Conservation (phyloP, 352 stramenopile species). For the Pythium volutum region DNA sequence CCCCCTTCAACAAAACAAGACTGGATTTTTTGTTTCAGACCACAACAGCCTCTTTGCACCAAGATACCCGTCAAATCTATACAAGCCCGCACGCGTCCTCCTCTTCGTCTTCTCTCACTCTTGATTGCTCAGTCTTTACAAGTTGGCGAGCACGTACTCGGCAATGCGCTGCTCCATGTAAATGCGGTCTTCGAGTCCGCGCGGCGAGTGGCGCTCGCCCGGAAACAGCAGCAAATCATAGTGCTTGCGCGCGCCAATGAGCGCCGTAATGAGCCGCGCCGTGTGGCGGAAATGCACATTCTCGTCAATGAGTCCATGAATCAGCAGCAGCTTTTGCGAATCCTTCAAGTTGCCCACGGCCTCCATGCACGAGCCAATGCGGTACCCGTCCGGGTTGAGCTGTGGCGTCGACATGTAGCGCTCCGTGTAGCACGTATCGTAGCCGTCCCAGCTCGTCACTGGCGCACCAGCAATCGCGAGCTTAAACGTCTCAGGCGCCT, state of each 20-base stretch:
- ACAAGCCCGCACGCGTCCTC: too few relatives aligned
- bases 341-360: slow-evolving; percentile 90
- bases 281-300: slow-evolving; percentile 99
- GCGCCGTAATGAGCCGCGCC: slow-evolving; percentile 93
- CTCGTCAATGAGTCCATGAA: slow-evolving; percentile 97
- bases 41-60: not conserved
- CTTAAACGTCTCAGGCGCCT: slow-evolving; percentile 94
- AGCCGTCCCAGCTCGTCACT: slow-evolving; percentile 97
- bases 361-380: slow-evolving; percentile 90
- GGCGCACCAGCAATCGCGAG: slow-evolving; percentile 94
- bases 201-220: slow-evolving; percentile 94
- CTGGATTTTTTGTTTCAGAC: not conserved
- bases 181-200: slow-evolving; percentile 89
- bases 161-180: slow-evolving; percentile 96
- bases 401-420: slow-evolving; percentile 96
- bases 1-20: not conserved
- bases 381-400: slow-evolving; percentile 92
- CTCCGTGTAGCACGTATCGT: slow-evolving; percentile 99
- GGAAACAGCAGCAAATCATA: slow-evolving; percentile 97
- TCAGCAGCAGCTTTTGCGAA: slow-evolving; percentile 90
- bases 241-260: slow-evolving; percentile 93
- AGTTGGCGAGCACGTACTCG: slow-evolving; percentile 75
- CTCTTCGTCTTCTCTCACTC: too few relatives aligned
- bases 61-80: too few relatives aligned
- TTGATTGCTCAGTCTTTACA: slow-evolving; percentile 50